Evolutionary conservation across 2,329 filamentous ascomycete genomes (phyloP), one percentile per base, ranked within the genome.

Genomic region (Nemania sp.): DNA sequence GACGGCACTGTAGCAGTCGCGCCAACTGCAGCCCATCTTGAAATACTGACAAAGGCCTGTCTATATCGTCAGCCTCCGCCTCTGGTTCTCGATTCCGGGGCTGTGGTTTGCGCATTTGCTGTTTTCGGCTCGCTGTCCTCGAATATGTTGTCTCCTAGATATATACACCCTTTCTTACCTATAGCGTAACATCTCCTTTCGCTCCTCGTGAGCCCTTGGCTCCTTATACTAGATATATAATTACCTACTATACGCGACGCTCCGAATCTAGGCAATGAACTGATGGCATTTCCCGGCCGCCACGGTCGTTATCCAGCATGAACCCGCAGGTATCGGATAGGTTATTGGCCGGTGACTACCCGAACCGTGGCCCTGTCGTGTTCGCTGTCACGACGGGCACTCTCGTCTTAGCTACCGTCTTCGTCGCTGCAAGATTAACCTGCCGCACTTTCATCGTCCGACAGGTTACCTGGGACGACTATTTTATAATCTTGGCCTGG

Each of bases 401-500:
- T 59, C 86, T 94, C 69, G 86, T 86, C 24, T 79, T 94, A 60
- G 89, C 92, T 59, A 91, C 91, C 45, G 76, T 92, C 62, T 95
- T 97, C 77, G 92, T 97, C 73, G 84, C 85, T 49, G 86, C 92
- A 41, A 89, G 94, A 62, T 84, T 97, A 72, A 81, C 93, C 49
- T 93, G 92, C 68, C 88, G 94, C 29, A 84, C 88, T 57, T 88
- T 86, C 54, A 90, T 98, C 57, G 90, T 97, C 64, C 88, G 88
- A 73, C 89, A 87, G 62, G 81, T 93, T 59, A 89, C 86, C 63
- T 87, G 88, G 83, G 93, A 97, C 80, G 94, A 97, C 83, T 92
- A 90, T 79, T 88, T 92, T 74, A 96, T 97, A 79, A 79, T 93
- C 11, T 72, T 92, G 47, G 93, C 94, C 63, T 97, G 93, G 94